Base-by-base conservation (phyloP, 305 asterid genomes). In the Salvia sclarea region DNA sequence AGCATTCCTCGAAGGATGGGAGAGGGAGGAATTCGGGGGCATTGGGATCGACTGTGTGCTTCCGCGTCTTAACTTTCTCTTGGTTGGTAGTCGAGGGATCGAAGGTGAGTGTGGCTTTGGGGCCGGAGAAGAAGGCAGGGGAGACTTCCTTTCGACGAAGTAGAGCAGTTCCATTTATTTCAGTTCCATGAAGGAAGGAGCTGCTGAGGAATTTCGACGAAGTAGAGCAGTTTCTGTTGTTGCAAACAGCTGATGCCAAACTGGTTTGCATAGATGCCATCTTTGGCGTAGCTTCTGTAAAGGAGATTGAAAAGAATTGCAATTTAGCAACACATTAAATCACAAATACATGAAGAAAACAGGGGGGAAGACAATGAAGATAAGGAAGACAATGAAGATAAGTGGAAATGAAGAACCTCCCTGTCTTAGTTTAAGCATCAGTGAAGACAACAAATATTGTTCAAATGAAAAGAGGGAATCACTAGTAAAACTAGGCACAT, bases 21-120 rank as follows among this genome's bases (percentile, higher is more conserved):
- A 90, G 95, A 0, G 98, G 98, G 55, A 88, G 90, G 71, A 93
- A 93, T 50, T 93, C 88, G 17, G 98, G 98, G 64, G 94, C 90
- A 75, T 25, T 85, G 14, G 98, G 98, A 75, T 93, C 97, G 10
- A 76, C 92, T 1, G 97, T 93, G 86, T 84, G 88, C 88, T 87
- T 86, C 81, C 86, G 73, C 74, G 57, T 86, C 78, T 87, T 93
- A 17, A 78, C 66, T 67, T 80, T 85, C 31, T 83, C 88, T 48
- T 71, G 60, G 52, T 79, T 74, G 13, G 82, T 55, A 22, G 84
- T 20, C 0, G 96, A 82, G 43, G 91, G 90, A 66, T 92, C 98
- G 24, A 88, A 85, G 54, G 97, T 90, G 35, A 88, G 58, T 50
- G 96, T 84, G 67, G 95, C 95, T 78, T 75, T 87, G 62, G 86